Percentiles rank a stretch among this genome's conserved stretches.
Conservation (phyloP, 495 filamentous ascomycete genomes). For the Oidiodendron maius region DNA sequence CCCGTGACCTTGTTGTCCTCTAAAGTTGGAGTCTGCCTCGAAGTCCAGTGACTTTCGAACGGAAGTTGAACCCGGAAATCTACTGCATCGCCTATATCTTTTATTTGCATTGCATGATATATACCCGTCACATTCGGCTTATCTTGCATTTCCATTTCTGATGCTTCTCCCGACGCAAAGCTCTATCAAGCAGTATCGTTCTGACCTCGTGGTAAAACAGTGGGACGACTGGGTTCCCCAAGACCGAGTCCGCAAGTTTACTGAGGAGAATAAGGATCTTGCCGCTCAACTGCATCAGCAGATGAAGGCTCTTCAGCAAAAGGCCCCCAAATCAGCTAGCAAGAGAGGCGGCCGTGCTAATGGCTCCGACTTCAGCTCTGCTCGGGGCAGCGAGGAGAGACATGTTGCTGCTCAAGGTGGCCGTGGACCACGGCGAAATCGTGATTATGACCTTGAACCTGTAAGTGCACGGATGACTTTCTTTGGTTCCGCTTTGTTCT, state of each 20-base stretch:
- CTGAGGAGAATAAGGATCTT: conserved; percentile 85
- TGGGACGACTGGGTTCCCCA: conserved; percentile 99
- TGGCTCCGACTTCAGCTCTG: conserved; percentile 72
- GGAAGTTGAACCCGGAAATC: too few relatives aligned
- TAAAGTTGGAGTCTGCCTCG: not conserved
- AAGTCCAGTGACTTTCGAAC: too few relatives aligned
- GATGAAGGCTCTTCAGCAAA: conserved; percentile 44
- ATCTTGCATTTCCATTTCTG: too few relatives aligned
- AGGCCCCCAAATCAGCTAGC: conserved; percentile 38
- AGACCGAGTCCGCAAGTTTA: conserved; percentile 90
- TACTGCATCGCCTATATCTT: too few relatives aligned
- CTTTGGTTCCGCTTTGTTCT: too few relatives aligned
- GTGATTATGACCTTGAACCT: conserved; percentile 81
- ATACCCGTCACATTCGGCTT: too few relatives aligned
- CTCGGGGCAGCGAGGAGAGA: conserved; percentile 81
- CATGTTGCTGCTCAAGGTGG: conserved; percentile 58
- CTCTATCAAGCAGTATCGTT: not conserved
- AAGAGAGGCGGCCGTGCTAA: conserved; percentile 37
- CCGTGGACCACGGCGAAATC: conserved; percentile 59
- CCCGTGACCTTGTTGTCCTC: too few relatives aligned
- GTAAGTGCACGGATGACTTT: conserved; percentile 50
- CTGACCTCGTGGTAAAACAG: conserved; percentile 26
- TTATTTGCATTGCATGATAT: too few relatives aligned
- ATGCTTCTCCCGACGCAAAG: too few relatives aligned
- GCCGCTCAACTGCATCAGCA: conserved; percentile 61